Evolutionary conservation across 106 monocot species (phyloP).

Genomic region (Platanthera zijinensis): DNA sequence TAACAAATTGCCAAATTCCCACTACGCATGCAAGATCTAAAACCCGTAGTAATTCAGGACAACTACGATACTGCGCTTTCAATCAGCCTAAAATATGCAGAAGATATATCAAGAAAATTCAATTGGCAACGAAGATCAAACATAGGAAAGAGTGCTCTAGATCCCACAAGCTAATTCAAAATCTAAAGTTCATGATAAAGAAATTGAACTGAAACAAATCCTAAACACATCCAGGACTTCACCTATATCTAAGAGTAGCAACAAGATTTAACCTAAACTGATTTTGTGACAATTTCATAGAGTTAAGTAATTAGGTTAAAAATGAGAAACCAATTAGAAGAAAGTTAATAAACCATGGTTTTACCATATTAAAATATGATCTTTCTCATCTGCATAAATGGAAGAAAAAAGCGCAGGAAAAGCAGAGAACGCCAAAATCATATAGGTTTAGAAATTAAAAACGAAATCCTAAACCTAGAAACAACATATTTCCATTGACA

Average conservation of each 20-base stretch:
- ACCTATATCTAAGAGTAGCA: background rate
- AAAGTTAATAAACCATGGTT: background rate
- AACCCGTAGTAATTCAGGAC: background rate
- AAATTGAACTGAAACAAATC: background rate
- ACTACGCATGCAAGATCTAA: background rate
- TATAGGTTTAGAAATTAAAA: background rate
- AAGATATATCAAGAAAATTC: background rate
- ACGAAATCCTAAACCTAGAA: background rate
- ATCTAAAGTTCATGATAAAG: background rate
- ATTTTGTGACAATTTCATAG: background rate
- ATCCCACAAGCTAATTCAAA: background rate
- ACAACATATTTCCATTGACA: background rate
- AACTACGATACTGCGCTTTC: background rate
- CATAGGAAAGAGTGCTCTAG: background rate
- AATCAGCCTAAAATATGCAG: background rate
- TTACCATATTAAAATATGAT: background rate
- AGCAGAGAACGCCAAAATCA: background rate
- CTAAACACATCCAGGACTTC: background rate
- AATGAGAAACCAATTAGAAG: background rate
- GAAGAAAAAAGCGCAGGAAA: background rate
- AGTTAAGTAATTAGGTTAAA: background rate
- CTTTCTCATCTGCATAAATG: background rate
- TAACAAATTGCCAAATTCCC: background rate
- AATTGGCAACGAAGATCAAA: background rate
- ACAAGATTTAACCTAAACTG: background rate